phyloP scores from a whole-genome alignment of 208 protist genomes.

The Acanthamoeba healyi region DNA sequence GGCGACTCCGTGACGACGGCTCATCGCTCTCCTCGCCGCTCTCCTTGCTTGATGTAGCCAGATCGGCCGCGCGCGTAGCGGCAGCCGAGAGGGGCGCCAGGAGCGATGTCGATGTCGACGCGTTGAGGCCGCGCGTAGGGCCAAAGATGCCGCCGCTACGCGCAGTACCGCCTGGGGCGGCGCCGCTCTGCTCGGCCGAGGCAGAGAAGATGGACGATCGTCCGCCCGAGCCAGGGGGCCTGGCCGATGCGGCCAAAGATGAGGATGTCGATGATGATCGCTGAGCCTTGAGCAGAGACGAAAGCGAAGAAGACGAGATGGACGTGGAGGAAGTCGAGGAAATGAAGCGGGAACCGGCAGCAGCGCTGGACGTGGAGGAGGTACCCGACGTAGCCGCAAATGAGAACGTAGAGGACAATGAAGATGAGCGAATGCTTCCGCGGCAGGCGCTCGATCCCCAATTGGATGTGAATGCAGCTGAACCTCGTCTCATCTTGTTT shows the following conservation, averaged over 20 bases:
- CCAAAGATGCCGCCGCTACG: not conserved
- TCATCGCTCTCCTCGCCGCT: slow-evolving; percentile 28
- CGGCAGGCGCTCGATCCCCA: not conserved
- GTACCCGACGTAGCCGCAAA: too few relatives aligned
- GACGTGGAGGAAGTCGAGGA: not conserved
- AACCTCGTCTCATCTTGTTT: not conserved
- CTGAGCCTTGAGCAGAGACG: not conserved
- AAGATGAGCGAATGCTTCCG: not conserved
- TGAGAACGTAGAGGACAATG: not conserved
- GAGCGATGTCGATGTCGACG: not conserved
- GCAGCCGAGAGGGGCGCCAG: not conserved
- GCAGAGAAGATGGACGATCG: not conserved
- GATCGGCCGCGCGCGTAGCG: not conserved
- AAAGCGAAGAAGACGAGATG: not conserved
- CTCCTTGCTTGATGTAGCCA: not conserved
- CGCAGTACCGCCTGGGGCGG: too few relatives aligned
- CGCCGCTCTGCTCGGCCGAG: not conserved
- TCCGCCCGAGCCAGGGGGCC: not conserved
- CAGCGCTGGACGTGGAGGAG: not conserved
- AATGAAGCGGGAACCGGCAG: not conserved
- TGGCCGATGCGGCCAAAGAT: not conserved
- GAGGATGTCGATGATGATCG: not conserved
- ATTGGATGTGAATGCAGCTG: not conserved
- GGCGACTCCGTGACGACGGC: slow-evolving; percentile 32
- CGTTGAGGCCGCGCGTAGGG: not conserved